Base-by-base conservation (phyloP, 2,329 filamentous ascomycete species). In the Sporothrix curviconia region DNA sequence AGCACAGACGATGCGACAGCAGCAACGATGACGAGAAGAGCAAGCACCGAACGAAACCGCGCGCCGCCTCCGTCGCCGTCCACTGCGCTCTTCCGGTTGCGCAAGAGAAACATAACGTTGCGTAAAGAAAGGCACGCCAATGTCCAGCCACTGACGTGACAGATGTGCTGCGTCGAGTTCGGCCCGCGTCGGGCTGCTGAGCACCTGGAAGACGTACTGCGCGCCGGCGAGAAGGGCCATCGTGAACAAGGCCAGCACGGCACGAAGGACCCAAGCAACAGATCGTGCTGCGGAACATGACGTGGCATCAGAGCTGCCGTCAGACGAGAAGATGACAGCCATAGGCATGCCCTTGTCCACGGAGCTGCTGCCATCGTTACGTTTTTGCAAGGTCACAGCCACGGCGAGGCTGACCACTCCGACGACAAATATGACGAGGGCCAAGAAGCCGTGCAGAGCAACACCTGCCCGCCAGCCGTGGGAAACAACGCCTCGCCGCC, bases 121-220 rank as follows among this genome's bases (percentile, higher is more conserved):
- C 78, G 72, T 28, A 80, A 52, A 11, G 79, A 80, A 7, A n/a
- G 78, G 76, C 17, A 81, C 70, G 7, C 79, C 79, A 28, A 82
- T 76, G 59, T 82, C 78, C 52, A 82, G 66, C 79, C 78, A 81
- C 44, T 64, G 68, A 61, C 69, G 71, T 34, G 66, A 68, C 11
- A 67, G 68, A 61, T 82, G 80, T 5, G 78, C 78, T 12, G 62
- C 65, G 28, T 73, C 69, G 8, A 82, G 64, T 62, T 82, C 79
- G 11, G 66, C 66, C 40, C 79, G 72, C 7, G 78, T 81, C 6
- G 79, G 80, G 61, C 78, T 81, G 62, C 70, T 74, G 12, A 82
- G 73, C n/a, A 80, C 71, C 65, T 82, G 79, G 58, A 79, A 78
- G 39, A 72, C 70, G 63, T 81, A 82, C 67, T 80, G 80, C 11